Conservation (phyloP, 352 stramenopile genomes). For the Pythium biforme region DNA sequence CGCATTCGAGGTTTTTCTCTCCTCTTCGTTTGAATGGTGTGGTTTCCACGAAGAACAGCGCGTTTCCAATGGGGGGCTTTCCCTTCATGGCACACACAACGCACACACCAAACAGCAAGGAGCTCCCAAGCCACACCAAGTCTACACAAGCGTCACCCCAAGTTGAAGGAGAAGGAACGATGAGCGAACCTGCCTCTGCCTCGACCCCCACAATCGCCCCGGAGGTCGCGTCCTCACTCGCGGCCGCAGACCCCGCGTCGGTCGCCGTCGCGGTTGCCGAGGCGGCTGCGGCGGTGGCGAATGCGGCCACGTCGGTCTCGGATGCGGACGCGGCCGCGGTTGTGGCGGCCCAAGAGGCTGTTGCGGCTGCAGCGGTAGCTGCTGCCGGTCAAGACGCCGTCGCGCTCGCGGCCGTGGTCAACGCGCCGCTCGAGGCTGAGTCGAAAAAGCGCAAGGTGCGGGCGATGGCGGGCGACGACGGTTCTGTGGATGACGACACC, state of each 20-base stretch:
- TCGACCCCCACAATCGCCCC: not conserved
- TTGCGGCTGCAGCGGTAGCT: slow-evolving; percentile 23
- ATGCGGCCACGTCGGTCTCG: not conserved
- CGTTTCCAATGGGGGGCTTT: not conserved
- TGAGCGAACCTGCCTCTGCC: slow-evolving; percentile 13
- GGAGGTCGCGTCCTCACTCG: not conserved
- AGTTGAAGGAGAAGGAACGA: slow-evolving; percentile 23
- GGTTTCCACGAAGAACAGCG: slow-evolving; percentile 18
- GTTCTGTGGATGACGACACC: slow-evolving; percentile 22
- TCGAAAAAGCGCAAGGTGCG: slow-evolving; percentile 25
- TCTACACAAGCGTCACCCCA: slow-evolving; percentile 28
- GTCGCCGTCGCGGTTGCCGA: slow-evolving; percentile 1
- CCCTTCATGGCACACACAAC: slow-evolving; percentile 18
- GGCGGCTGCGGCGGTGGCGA: not conserved
- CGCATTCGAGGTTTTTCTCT: slow-evolving; percentile 8
- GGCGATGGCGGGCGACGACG: slow-evolving; percentile 4
- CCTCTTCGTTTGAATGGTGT: slow-evolving; percentile 24
- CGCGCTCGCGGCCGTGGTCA: slow-evolving; percentile 6
- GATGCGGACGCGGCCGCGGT: not conserved
- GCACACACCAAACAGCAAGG: slow-evolving; percentile 25
- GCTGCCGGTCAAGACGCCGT: slow-evolving; percentile 5
- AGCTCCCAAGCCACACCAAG: slow-evolving; percentile 29
- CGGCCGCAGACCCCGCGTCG: slow-evolving; percentile 24
- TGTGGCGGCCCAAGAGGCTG: slow-evolving; percentile 13
- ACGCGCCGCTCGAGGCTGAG: slow-evolving; percentile 8